Conservation (phyloP, 305 asterid genomes). For the Fraxinus nigra region DNA sequence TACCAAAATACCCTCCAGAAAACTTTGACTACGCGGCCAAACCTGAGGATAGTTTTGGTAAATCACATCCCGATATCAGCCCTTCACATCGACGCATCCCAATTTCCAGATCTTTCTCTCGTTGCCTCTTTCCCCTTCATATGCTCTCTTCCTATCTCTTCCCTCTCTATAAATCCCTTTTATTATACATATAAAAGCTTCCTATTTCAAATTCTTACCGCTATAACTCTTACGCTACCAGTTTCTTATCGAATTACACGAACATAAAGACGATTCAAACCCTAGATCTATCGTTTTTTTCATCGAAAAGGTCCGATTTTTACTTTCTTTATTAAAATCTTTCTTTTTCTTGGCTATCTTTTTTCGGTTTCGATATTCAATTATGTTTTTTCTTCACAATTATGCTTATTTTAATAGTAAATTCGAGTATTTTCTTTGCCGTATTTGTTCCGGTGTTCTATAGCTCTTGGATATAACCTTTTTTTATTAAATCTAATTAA, state of each 20-base stretch:
- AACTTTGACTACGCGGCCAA: not conserved
- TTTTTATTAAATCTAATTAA: not conserved
- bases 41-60: constrained; percentile 30
- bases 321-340: not conserved
- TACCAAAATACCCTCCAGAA: not conserved
- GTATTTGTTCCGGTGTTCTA: not conserved
- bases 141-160: constrained; percentile 4
- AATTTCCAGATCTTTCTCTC: constrained; percentile 20
- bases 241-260: not conserved
- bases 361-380: not conserved
- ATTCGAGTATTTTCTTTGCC: not conserved
- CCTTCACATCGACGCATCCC: not conserved
- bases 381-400: not conserved
- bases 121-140: constrained; percentile 5
- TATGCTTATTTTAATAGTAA: not conserved
- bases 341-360: not conserved
- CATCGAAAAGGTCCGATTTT: not conserved
- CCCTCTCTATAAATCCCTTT: constrained; percentile 30
- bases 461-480: not conserved
- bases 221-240: constrained; percentile 20
- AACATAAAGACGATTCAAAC: not conserved
- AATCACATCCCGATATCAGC: constrained; percentile 9
- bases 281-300: not conserved
- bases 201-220: constrained; percentile 45
- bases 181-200: constrained; percentile 39